Evolutionary conservation across 208 protist genomes (phyloP).

Genomic region (Herpetomonas samuelpessoai): DNA sequence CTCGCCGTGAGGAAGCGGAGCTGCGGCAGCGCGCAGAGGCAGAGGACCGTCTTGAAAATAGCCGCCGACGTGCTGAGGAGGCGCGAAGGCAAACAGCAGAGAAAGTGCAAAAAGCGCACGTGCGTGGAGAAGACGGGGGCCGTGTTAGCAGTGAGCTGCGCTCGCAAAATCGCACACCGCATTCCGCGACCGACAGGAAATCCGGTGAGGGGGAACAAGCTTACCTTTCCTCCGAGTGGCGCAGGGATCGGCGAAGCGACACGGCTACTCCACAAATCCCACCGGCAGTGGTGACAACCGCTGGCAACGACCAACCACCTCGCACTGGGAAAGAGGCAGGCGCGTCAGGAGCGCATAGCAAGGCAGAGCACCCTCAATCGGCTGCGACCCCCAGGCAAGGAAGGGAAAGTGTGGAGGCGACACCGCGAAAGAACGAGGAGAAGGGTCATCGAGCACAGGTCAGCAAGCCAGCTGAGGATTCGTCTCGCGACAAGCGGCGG

Average conservation of each 20-base stretch:
- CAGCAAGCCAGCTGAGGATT: too few species aligned
- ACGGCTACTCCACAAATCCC: too few species aligned
- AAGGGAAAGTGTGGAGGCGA: too few species aligned
- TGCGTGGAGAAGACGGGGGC: constrained; percentile 73
- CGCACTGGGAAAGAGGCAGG: too few species aligned
- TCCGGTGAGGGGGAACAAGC: not conserved
- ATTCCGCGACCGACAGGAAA: not conserved
- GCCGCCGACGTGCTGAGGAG: constrained; percentile 64
- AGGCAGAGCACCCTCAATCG: too few species aligned
- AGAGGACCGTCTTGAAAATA: constrained; percentile 61
- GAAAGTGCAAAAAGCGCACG: constrained; percentile 50
- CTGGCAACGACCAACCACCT: too few species aligned
- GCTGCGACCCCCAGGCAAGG: too few species aligned
- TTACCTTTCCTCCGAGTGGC: constrained; percentile 16
- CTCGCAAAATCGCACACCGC: constrained; percentile 55
- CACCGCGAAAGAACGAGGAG: too few species aligned
- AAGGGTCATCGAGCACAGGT: too few species aligned
- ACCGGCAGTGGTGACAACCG: too few species aligned
- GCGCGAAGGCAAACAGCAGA: constrained; percentile 62
- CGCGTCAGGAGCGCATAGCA: too few species aligned
- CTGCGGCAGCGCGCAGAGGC: constrained; percentile 47
- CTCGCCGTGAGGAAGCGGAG: constrained; percentile 65
- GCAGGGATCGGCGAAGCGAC: constrained; percentile 33
- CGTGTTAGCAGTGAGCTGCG: constrained; percentile 73
- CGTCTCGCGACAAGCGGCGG: too few species aligned